phyloP scores from a whole-genome alignment of 2,329 filamentous ascomycete genomes.

The Hymenotorrendiella dingleyae region DNA sequence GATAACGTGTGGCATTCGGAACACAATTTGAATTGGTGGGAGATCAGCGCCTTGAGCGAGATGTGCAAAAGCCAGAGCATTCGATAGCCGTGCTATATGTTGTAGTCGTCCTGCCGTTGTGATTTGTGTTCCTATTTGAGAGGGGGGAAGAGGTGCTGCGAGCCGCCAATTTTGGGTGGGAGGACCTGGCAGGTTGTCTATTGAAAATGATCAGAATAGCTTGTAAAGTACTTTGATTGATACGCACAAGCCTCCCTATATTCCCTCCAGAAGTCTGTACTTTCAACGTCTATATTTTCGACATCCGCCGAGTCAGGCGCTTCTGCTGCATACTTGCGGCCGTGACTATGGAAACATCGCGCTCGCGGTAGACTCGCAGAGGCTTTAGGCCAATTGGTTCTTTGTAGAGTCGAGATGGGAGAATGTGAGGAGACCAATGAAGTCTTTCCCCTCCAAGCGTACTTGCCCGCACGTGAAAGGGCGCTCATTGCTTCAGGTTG shows the following conservation, averaged over 20 bases:
- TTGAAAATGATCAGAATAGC: background rate
- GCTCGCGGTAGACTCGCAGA: background rate
- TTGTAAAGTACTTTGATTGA: background rate
- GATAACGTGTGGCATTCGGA: conserved; percentile 28
- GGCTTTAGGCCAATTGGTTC: too few relatives aligned
- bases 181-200: too few relatives aligned
- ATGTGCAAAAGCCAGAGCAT: conserved; percentile 65
- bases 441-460: background rate
- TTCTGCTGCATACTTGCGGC: conserved; percentile 6
- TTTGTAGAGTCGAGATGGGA: too few relatives aligned
- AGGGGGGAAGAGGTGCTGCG: too few relatives aligned
- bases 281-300: conserved; percentile 2
- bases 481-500: conserved; percentile 23
- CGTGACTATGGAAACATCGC: conserved; percentile 15
- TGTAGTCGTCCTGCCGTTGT: conserved; percentile 67
- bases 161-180: too few relatives aligned
- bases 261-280: conserved; percentile 20
- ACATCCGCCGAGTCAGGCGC: background rate
- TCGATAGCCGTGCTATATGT: conserved; percentile 60
- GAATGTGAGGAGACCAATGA: too few relatives aligned
- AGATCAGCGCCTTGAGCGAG: conserved; percentile 32
- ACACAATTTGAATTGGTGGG: conserved; percentile 34
- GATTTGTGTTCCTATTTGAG: conserved; percentile 39
- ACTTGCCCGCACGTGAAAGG: conserved; percentile 11
- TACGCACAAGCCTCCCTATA: conserved; percentile 24